phyloP scores from a whole-genome alignment of 257 asterid genomes.

The Jaltomata sinuosa region DNA sequence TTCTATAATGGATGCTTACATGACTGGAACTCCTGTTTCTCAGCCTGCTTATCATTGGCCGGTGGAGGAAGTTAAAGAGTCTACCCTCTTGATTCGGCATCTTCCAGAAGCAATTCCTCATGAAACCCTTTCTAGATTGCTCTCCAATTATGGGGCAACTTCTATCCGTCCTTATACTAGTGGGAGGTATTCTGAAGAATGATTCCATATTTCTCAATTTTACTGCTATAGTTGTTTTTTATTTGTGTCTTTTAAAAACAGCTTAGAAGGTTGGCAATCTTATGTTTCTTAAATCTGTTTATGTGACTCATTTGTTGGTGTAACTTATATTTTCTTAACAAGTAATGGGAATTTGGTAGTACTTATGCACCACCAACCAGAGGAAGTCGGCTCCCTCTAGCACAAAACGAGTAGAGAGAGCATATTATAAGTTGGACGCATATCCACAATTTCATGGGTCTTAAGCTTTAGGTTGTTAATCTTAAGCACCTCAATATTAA shows the following conservation, averaged over 20 bases:
- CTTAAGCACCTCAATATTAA: background rate
- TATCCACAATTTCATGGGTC: background rate
- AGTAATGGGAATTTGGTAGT: background rate
- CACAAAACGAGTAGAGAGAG: background rate
- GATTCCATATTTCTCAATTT: background rate
- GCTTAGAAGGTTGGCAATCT: background rate
- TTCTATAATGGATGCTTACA: background rate
- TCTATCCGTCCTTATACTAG: conserved; percentile 58
- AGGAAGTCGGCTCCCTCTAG: background rate
- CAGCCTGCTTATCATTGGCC: background rate
- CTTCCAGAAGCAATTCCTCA: conserved; percentile 81
- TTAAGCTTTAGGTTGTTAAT: background rate
- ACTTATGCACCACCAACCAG: background rate
- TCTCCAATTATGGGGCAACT: conserved; percentile 80
- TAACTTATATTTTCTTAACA: background rate
- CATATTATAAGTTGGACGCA: background rate
- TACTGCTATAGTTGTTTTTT: background rate
- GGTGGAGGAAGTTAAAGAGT: background rate
- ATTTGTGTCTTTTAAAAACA: background rate
- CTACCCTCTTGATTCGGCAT: conserved; percentile 67
- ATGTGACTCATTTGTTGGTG: background rate
- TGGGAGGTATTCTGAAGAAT: conserved; percentile 37
- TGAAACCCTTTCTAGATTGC: conserved; percentile 55
- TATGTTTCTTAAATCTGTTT: background rate
- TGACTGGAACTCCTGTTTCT: background rate